Conservation (phyloP, 2,329 filamentous ascomycete species). For the Ceratocystis ficicola region DNA sequence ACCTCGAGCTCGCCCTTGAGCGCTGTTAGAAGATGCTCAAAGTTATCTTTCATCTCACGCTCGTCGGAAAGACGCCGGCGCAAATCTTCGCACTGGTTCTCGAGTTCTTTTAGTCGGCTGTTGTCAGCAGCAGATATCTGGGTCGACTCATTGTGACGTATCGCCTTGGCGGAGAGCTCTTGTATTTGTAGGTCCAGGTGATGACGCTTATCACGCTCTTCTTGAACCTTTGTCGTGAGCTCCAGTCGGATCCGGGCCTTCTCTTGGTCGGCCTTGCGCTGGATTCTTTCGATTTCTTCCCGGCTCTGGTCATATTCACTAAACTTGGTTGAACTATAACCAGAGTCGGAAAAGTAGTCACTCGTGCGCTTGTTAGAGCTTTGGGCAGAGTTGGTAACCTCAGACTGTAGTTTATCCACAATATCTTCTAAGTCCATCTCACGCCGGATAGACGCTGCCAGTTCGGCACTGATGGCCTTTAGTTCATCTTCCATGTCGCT, state of each 20-base stretch:
- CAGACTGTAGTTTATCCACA: conserved; percentile 74
- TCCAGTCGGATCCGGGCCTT: conserved; percentile 77
- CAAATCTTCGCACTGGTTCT: conserved; percentile 68
- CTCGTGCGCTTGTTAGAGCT: conserved; percentile 63
- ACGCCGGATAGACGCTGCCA: conserved; percentile 81
- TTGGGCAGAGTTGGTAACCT: conserved; percentile 46
- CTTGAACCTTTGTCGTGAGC: conserved; percentile 72
- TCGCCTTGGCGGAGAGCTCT: conserved; percentile 65
- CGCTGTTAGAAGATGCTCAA: conserved; percentile 79
- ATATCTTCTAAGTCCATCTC: conserved; percentile 96
- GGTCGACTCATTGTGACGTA: conserved; percentile 45
- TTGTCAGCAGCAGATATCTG: conserved; percentile 45
- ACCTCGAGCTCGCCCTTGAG: conserved; percentile 72
- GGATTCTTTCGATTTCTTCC: conserved; percentile 69
- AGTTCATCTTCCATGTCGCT: conserved; percentile 91
- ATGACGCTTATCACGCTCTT: conserved; percentile 65
- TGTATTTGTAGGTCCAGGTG: conserved; percentile 75
- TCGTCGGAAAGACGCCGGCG: conserved; percentile 74
- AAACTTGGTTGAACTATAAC: conserved; percentile 70
- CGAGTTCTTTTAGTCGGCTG: conserved; percentile 62
- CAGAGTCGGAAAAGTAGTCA: conserved; percentile 97
- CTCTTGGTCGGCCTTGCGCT: conserved; percentile 78
- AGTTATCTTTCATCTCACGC: conserved; percentile 76
- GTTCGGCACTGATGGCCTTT: conserved; percentile 80
- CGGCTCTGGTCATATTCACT: conserved; percentile 51